phyloP scores from a whole-genome alignment of 371 early-diverging fungal species.

The Mucor velutinosus region DNA sequence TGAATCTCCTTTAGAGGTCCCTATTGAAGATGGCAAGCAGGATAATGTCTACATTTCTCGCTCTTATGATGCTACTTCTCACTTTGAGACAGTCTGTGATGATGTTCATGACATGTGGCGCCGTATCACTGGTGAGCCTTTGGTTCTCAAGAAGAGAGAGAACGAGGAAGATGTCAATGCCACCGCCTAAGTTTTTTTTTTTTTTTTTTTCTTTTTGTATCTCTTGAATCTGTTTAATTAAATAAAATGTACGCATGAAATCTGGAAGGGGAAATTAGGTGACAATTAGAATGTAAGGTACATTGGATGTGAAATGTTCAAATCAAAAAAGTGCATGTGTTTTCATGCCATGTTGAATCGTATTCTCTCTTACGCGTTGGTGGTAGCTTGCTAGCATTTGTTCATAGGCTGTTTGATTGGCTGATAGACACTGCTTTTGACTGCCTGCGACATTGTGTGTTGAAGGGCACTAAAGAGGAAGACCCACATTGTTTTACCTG shows the following conservation, averaged over 20 bases:
- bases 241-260: background rate
- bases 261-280: background rate
- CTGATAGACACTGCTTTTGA: too few relatives aligned
- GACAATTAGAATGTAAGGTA: too few relatives aligned
- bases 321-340: too few relatives aligned
- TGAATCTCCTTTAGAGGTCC: constrained; percentile 86
- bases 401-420: too few relatives aligned
- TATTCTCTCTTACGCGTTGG: too few relatives aligned
- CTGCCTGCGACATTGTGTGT: too few relatives aligned
- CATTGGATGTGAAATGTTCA: too few relatives aligned
- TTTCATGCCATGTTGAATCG: too few relatives aligned
- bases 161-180: constrained; percentile 59
- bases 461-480: too few relatives aligned
- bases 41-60: constrained; percentile 91
- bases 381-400: too few relatives aligned
- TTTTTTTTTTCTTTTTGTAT: background rate
- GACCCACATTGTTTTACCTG: too few relatives aligned
- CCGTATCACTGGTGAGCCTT: constrained; percentile 90
- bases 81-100: constrained; percentile 97
- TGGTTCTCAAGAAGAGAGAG: constrained; percentile 71
- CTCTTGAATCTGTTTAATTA: background rate
- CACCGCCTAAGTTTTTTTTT: constrained; percentile 24
- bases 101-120: constrained; percentile 96
- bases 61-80: constrained; percentile 97
- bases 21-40: constrained; percentile 78